These are phyloP conservation scores for Cladorrhinum sp. DNA, from an alignment of 2,329 filamentous ascomycete genomes.

Conservation along the genomic window DNA sequence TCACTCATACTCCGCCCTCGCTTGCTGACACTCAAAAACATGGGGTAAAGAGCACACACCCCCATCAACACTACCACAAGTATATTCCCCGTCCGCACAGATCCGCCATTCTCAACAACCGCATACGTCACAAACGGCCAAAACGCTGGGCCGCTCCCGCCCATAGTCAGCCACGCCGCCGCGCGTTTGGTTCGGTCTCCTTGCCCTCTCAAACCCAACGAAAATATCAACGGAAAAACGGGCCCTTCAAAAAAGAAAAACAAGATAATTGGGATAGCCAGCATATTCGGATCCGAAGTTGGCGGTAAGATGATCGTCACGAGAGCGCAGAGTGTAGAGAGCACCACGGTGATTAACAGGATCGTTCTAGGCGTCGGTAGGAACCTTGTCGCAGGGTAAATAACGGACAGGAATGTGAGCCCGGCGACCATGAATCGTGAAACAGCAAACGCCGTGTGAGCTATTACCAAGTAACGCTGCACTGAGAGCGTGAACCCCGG, in stretches of 20 bases:
- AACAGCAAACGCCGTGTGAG: conserved; percentile 68
- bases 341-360: conserved; percentile 57
- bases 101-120: conserved; percentile 57
- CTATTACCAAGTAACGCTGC: conserved; percentile 67
- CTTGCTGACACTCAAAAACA: conserved; percentile 46
- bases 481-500: conserved; percentile 45
- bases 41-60: conserved; percentile 45
- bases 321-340: conserved; percentile 57
- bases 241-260: conserved; percentile 81
- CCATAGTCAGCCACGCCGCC: conserved; percentile 73
- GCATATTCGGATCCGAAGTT: conserved; percentile 42
- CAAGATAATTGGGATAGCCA: conserved; percentile 61
- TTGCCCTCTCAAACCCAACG: conserved; percentile 74
- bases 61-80: conserved; percentile 56
- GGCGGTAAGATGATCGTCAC: conserved; percentile 45
- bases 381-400: conserved; percentile 39
- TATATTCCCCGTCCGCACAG: conserved; percentile 60
- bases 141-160: conserved; percentile 67
- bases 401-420: conserved; percentile 57
- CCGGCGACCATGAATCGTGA: conserved; percentile 68
- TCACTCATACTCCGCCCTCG: conserved; percentile 44
- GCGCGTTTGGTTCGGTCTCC: conserved; percentile 78
- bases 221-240: conserved; percentile 78
- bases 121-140: conserved; percentile 73
- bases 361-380: conserved; percentile 67